Conservation (phyloP, 2,329 filamentous ascomycete species). For the Arthrobotrys entomopaga region DNA sequence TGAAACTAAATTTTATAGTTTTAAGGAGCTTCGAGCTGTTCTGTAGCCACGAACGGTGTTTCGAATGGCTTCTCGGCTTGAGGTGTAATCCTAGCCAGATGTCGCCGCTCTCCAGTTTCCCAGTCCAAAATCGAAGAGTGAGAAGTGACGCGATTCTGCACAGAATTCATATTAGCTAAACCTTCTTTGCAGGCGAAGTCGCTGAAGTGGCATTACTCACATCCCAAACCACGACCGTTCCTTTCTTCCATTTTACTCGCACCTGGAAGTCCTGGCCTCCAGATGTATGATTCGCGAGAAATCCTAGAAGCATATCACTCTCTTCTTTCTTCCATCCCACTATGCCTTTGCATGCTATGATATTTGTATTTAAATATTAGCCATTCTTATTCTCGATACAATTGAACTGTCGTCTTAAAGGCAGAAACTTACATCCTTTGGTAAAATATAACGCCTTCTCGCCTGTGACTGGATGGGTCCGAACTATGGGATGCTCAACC, state of each 20-base stretch:
- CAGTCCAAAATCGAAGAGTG: conserved; percentile 85
- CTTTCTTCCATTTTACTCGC: conserved; percentile 78
- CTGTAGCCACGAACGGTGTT: conserved; percentile 23
- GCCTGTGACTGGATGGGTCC: conserved; percentile 81
- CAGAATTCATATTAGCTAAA: neutral
- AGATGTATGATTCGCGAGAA: conserved; percentile 80
- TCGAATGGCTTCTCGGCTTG: conserved; percentile 72
- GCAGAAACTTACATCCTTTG: conserved; percentile 78
- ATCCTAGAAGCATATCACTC: conserved; percentile 79
- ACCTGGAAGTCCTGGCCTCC: conserved; percentile 77
- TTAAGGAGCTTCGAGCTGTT: too few species aligned
- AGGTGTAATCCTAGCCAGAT: conserved; percentile 82
- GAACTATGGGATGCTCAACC: conserved; percentile 78
- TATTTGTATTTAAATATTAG: neutral
- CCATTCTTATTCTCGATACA: neutral
- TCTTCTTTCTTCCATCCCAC: conserved; percentile 88
- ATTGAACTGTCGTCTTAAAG: too few species aligned
- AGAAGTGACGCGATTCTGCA: conserved; percentile 68
- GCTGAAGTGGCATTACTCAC: conserved; percentile 3
- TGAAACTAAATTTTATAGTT: too few species aligned
- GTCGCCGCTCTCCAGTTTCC: conserved; percentile 79
- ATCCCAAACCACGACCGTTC: conserved; percentile 86
- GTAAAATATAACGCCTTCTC: conserved; percentile 87
- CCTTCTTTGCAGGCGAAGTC: neutral
- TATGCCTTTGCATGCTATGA: conserved; percentile 64